Percentiles rank a stretch among this genome's conserved stretches.
These are phyloP conservation scores for Anthoceros angustus DNA, from an alignment of 225 moss, liverwort and hornwort genomes.

Conservation along the genomic window DNA sequence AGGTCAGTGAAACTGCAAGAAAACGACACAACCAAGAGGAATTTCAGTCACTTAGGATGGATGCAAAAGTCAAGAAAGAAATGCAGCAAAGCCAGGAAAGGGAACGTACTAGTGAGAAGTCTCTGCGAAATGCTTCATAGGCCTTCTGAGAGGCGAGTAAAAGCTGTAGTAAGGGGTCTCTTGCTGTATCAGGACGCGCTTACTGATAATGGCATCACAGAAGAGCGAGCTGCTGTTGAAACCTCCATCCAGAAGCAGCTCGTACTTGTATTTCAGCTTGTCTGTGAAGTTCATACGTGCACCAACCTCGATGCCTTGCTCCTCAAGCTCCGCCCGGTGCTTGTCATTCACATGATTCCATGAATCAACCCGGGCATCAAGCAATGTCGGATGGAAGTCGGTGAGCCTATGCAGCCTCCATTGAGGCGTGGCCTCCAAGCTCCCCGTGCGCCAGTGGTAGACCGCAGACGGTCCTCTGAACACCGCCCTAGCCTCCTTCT, in stretches of 20 bases:
- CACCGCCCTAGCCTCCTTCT: background rate
- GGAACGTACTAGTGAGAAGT: conserved; percentile 1
- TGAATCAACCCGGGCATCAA: background rate
- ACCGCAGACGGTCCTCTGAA: background rate
- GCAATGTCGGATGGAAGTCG: background rate
- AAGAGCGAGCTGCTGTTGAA: conserved; percentile 3
- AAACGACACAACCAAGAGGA: background rate
- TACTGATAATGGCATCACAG: background rate
- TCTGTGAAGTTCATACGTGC: background rate
- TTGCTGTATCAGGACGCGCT: background rate
- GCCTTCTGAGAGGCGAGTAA: background rate
- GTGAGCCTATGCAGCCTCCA: conserved; percentile 1
- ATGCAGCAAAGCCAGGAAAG: background rate
- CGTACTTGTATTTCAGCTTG: conserved; percentile 3
- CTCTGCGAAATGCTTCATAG: background rate
- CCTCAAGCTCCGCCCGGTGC: background rate
- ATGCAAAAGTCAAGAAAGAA: background rate
- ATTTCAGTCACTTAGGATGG: background rate
- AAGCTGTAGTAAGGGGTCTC: conserved; percentile 4
- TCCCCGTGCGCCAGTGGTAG: background rate
- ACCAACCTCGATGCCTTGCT: background rate
- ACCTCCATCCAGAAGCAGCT: background rate
- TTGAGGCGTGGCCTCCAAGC: background rate
- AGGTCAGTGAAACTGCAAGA: conserved; percentile 1
- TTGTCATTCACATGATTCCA: conserved; percentile 1